Conservation (phyloP, 352 stramenopile species). For the Poterioochromonas sp. region DNA sequence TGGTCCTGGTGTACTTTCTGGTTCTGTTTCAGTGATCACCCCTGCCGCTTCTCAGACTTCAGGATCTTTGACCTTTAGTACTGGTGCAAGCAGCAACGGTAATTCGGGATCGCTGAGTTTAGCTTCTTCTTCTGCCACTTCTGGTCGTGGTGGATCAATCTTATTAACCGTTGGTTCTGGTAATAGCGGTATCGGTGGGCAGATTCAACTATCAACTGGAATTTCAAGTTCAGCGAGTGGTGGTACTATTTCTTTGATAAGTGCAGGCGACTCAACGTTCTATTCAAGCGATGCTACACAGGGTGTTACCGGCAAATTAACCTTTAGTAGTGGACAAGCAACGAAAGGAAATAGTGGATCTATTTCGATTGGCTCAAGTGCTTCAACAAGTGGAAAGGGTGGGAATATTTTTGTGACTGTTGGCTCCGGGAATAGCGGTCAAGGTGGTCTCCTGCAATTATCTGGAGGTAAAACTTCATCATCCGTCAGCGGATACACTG, state of each 20-base stretch:
- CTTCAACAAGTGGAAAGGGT: too few species aligned
- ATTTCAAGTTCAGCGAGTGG: not conserved
- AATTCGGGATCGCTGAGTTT: slow-evolving; percentile 5
- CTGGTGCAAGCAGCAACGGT: not conserved
- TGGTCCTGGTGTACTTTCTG: not conserved
- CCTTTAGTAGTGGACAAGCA: too few species aligned
- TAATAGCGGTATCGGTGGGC: not conserved
- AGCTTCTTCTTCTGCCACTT: not conserved
- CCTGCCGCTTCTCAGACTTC: not conserved
- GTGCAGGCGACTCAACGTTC: too few species aligned
- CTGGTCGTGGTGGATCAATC: not conserved
- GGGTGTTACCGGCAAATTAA: too few species aligned
- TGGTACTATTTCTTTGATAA: not conserved
- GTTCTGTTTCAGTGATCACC: not conserved
- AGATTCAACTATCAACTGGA: not conserved
- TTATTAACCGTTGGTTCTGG: slow-evolving; percentile 23
- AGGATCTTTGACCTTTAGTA: not conserved
- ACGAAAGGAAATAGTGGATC: too few species aligned
- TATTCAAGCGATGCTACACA: too few species aligned
- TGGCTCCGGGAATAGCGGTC: not conserved
- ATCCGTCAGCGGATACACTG: too few species aligned
- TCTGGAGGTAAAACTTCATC: too few species aligned
- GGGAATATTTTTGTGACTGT: too few species aligned
- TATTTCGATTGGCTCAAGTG: too few species aligned
- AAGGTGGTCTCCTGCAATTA: not conserved